phyloP scores from a whole-genome alignment of 2,329 filamentous ascomycete genomes.

The Calcarisporium arbuscula region DNA sequence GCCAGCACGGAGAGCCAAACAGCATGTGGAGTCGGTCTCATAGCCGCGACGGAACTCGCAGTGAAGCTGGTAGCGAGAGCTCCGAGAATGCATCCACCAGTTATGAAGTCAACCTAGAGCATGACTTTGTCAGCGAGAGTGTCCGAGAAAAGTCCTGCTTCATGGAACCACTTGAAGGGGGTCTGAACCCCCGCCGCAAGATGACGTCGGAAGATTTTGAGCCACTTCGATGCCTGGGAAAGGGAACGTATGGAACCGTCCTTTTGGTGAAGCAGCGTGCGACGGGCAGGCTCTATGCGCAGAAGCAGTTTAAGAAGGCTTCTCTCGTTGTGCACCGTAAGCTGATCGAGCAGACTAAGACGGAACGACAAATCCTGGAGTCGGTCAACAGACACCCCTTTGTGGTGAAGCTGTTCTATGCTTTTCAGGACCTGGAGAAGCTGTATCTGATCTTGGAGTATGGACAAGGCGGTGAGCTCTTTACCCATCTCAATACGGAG shows the following conservation, averaged over 20 bases:
- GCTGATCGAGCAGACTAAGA: slow-evolving; percentile 94
- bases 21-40: slow-evolving; percentile 47
- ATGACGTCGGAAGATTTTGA: slow-evolving; percentile 92
- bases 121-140: slow-evolving; percentile 75
- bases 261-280: slow-evolving; percentile 82
- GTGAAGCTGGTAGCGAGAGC: slow-evolving; percentile 47
- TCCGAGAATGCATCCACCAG: slow-evolving; percentile 65
- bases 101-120: slow-evolving; percentile 78
- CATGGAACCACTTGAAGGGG: slow-evolving; percentile 45
- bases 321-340: slow-evolving; percentile 93
- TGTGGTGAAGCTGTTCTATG: slow-evolving; percentile 96
- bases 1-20: slow-evolving; percentile 38
- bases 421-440: slow-evolving; percentile 97
- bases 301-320: slow-evolving; percentile 98
- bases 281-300: slow-evolving; percentile 86
- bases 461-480: slow-evolving; percentile 92
- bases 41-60: slow-evolving; percentile 50
- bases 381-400: slow-evolving; percentile 95
- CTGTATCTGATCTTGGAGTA: slow-evolving; percentile 97
- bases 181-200: slow-evolving; percentile 59
- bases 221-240: slow-evolving; percentile 83
- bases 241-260: slow-evolving; percentile 93
- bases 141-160: slow-evolving; percentile 38
- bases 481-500: slow-evolving; percentile 88
- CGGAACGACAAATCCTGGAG: slow-evolving; percentile 89